Evolutionary conservation across 2,329 filamentous ascomycete species (phyloP).

Genomic region (Aspergillus puulaauensis): DNA sequence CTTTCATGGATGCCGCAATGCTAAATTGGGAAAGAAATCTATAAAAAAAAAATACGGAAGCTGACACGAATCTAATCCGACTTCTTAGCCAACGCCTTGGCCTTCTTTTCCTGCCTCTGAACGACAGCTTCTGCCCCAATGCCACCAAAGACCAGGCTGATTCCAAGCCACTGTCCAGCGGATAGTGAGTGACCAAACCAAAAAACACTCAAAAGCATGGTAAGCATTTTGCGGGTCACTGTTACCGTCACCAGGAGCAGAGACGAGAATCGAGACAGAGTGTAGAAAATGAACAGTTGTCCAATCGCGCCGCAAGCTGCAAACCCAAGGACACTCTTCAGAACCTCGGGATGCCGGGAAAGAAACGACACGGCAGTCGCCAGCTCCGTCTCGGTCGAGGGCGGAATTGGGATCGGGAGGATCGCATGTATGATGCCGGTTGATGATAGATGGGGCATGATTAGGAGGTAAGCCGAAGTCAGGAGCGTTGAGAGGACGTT

Average conservation of each 20-base stretch:
- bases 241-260: slow-evolving; percentile 93
- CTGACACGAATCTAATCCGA: slow-evolving; percentile 21
- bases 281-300: slow-evolving; percentile 98
- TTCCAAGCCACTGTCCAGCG: slow-evolving; percentile 90
- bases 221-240: slow-evolving; percentile 98
- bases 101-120: slow-evolving; percentile 76
- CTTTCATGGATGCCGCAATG: background rate
- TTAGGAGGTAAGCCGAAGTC: slow-evolving; percentile 71
- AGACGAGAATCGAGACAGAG: slow-evolving; percentile 85
- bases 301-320: slow-evolving; percentile 86
- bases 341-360: slow-evolving; percentile 73
- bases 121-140: slow-evolving; percentile 88
- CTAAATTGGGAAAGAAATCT: background rate
- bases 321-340: slow-evolving; percentile 86
- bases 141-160: slow-evolving; percentile 89
- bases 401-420: slow-evolving; percentile 60
- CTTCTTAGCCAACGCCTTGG: slow-evolving; percentile 35
- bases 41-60: slow-evolving; percentile 1
- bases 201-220: slow-evolving; percentile 94
- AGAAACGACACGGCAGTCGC: slow-evolving; percentile 78
- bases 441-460: slow-evolving; percentile 75
- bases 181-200: slow-evolving; percentile 89
- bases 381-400: slow-evolving; percentile 71
- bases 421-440: slow-evolving; percentile 65
- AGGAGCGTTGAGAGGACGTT: slow-evolving; percentile 82